A percentile compares a stretch with the other conserved stretches of the same genome.
These are phyloP conservation scores for Ustilago sp. DNA, from an alignment of 1,284 basidiomycete genomes.

Conservation along the genomic window DNA sequence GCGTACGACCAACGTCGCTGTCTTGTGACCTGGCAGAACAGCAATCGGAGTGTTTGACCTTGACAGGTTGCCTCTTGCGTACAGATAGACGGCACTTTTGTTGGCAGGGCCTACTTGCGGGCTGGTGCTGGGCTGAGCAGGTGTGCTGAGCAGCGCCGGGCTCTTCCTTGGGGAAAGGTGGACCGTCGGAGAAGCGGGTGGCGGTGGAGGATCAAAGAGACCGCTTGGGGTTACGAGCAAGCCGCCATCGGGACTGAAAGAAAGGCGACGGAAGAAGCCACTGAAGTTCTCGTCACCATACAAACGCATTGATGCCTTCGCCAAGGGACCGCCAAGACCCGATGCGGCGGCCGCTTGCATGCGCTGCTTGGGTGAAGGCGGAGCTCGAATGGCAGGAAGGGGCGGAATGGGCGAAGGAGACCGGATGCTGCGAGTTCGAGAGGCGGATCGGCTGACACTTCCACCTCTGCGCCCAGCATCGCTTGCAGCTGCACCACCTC, in stretches of 20 bases:
- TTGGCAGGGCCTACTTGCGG: conserved; percentile 61
- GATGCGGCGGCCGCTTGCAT: conserved; percentile 54
- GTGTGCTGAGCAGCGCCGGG: conserved; percentile 18
- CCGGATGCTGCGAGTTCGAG: conserved; percentile 55
- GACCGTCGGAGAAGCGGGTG: conserved; percentile 48
- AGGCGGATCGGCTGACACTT: conserved; percentile 56
- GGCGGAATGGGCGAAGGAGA: conserved; percentile 70
- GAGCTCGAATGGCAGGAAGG: conserved; percentile 67
- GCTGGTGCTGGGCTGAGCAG: conserved; percentile 10
- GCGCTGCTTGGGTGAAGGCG: conserved; percentile 61
- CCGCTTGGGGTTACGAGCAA: conserved; percentile 94
- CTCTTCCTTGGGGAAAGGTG: conserved; percentile 46
- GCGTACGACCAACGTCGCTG: conserved; percentile 89
- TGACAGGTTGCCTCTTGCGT: conserved; percentile 87
- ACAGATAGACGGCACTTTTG: conserved; percentile 86
- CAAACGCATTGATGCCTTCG: conserved; percentile 70
- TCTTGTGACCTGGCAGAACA: conserved; percentile 94
- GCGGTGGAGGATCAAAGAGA: conserved; percentile 75
- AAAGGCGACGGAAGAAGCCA: conserved; percentile 93
- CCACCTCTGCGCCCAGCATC: conserved; percentile 32
- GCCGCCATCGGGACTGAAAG: conserved; percentile 93
- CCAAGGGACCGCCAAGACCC: conserved; percentile 29
- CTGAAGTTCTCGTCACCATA: conserved; percentile 96
- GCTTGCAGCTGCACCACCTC: conserved; percentile 16
- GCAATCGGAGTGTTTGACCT: conserved; percentile 82